Base-by-base conservation (phyloP, 1,284 basidiomycete species). In the Crepidotus sp. region DNA sequence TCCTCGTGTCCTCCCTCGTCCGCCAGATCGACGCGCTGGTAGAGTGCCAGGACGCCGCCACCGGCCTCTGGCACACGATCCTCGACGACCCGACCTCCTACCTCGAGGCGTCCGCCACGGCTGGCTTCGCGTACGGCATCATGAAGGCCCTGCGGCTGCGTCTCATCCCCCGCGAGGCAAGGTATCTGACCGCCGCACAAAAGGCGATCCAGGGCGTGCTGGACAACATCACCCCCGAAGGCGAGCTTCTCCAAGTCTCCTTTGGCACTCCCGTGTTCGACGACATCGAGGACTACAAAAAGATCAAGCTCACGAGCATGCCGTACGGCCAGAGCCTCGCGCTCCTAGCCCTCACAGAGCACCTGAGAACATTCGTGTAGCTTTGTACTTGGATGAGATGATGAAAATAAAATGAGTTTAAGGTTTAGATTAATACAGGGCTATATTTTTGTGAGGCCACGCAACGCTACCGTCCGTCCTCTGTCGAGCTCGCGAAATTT, bases 291-390 rank as follows among this genome's bases (percentile, higher is more conserved):
- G 73, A 69, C 41, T 79, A 78, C 59, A 76, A 70, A 56, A 63
- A 70, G 38, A 70, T 78, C 38, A 65, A 69, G 14, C 61, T 78
- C 55, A 82, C 77, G 7, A 71, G 72, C 39, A 80, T 80, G 77
- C 77, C 77, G 3, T 81, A 80, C 50, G 77, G 78, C 6, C 76
- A 80, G 55, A 76, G 76, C 43, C 57, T 80, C 51, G 77, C 74
- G 4, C 55, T 73, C 33, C 55, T 73, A 34, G 69, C 69, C 8
- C 57, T 72, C 39, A 71, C 68, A 6, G 70, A 73, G 50, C 64
- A 71, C 48, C 58, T 71, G 31, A 68, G 69, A 57, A 68, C 65
- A 22, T 66, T 68, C 45, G 46, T 68, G 47, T 66, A 59, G n/a
- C n/a, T n/a, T n/a, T n/a, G n/a, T n/a, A n/a, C n/a, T n/a, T n/a